A percentile compares a stretch with the other conserved stretches of the same genome.
These are phyloP conservation scores for Chlamydomonas asymmetrica DNA, from an alignment of 139 green algal species.

Conservation along the genomic window DNA sequence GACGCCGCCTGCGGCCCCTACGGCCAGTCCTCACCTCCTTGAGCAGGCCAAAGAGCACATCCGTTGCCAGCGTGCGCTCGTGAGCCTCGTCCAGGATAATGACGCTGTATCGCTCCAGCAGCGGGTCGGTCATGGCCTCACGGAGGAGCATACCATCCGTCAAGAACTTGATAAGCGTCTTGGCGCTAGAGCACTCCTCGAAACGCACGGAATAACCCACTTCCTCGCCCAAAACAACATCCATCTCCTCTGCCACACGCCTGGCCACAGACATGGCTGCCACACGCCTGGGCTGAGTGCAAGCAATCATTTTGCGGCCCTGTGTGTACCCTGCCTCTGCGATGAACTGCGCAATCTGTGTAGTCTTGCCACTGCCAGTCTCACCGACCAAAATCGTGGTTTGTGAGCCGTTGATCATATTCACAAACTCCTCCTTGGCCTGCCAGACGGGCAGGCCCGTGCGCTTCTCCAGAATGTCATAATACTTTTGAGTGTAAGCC, in stretches of 20 bases:
- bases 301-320: constrained; percentile 66
- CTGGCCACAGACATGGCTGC: constrained; percentile 96
- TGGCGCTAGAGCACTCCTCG: constrained; percentile 89
- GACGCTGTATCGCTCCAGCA: constrained; percentile 79
- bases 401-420: constrained; percentile 91
- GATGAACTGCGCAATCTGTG: constrained; percentile 98
- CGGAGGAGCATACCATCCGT: constrained; percentile 97
- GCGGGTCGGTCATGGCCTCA: constrained; percentile 91
- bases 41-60: constrained; percentile 98
- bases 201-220: constrained; percentile 98
- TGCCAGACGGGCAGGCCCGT: constrained; percentile 95
- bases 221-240: constrained; percentile 75
- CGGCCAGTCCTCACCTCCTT: constrained; percentile 69
- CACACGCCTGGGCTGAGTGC: constrained; percentile 93
- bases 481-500: constrained; percentile 84
- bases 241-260: constrained; percentile 96
- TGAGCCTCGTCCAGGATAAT: constrained; percentile 99
- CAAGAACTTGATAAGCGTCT: constrained; percentile 97
- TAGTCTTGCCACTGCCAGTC: constrained; percentile 97
- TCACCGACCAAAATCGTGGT: constrained; percentile 98
- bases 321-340: constrained; percentile 83
- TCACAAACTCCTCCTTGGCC: constrained; percentile 90
- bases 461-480: constrained; percentile 91
- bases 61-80: constrained; percentile 96
- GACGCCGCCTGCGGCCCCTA: background rate